Evolutionary conservation across 345 rosid species (phyloP).

Genomic region (Hibiscus mutabilis): DNA sequence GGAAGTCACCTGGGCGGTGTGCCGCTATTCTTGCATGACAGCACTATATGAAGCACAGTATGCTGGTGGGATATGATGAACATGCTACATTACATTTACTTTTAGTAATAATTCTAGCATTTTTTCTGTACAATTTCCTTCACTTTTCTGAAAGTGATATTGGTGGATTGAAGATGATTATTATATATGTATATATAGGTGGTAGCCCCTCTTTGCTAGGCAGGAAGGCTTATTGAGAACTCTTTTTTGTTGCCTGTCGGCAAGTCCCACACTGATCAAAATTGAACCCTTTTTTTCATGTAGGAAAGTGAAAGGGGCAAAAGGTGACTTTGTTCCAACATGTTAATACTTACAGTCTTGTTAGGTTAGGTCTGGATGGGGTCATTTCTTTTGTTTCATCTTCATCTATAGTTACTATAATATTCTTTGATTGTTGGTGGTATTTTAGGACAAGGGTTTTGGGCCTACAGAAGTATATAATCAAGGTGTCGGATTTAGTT

Average conservation of each 20-base stretch:
- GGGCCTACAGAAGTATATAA: neutral
- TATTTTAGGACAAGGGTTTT: neutral
- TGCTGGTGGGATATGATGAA: neutral
- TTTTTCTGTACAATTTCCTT: neutral
- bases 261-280: too few species aligned
- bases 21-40: neutral
- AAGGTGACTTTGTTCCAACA: constrained; percentile 1
- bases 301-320: too few species aligned
- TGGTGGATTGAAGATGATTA: neutral
- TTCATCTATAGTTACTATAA: neutral
- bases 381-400: neutral
- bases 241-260: too few species aligned
- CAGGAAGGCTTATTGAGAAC: neutral
- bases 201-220: neutral
- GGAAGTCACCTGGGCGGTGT: neutral
- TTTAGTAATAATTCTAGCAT: neutral
- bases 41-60: neutral
- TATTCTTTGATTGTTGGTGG: neutral
- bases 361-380: neutral
- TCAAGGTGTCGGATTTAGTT: neutral
- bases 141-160: neutral
- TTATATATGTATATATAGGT: neutral
- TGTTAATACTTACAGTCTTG: neutral
- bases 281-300: too few species aligned
- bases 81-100: neutral